Evolutionary conservation across 1,284 basidiomycete genomes (phyloP), one percentile per base, ranked within the genome.

Genomic region (Takashimella tepidaria): DNA sequence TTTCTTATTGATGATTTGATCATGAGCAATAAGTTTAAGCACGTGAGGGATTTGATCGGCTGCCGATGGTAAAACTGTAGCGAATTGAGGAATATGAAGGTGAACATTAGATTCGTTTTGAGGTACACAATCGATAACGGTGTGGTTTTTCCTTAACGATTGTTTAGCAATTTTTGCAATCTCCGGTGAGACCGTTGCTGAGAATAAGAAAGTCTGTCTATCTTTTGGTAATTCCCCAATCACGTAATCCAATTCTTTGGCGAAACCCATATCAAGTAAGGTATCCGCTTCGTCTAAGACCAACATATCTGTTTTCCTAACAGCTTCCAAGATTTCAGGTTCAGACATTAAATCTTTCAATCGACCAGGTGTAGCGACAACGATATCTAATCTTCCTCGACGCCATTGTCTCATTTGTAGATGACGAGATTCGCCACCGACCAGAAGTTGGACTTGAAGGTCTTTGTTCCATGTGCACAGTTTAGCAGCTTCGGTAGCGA

Each of bases 211-310:
- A 0, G 92, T 98, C 70, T 93, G 90, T 20, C 93, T 84, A 53
- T 84, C 73, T 27, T 78, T 76, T 16, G 89, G 89, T n/a, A 98
- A 79, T 61, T 80, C 80, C 2, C 78, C 66, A 27, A 83, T 77
- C 65, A 98, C 92, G 1, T 80, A 82, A 40, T 90, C 83, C 45
- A 98, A 84, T 61, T 96, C 92, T 45, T 88, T 83, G 8, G 88
- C 83, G 84, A 98, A 98, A 61, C 95, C 95, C 87, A 97, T 90
- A 61, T 97, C 92, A 42, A 98, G 80, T 12, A 98, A 81, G 0
- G 90, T 95, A 73, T 98, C 96, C 10, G 92, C 92, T 76, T 98
- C 95, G 69, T 98, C 95, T 50, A 98, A 79, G 56, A 98, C 80
- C 53, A 98, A 81, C 66, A 83, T 78, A 63, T 84, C 79, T 1